Evolutionary conservation across 2,329 filamentous ascomycete genomes (phyloP), one percentile per base, ranked within the genome.

Genomic region (Xylariaceae sp.): DNA sequence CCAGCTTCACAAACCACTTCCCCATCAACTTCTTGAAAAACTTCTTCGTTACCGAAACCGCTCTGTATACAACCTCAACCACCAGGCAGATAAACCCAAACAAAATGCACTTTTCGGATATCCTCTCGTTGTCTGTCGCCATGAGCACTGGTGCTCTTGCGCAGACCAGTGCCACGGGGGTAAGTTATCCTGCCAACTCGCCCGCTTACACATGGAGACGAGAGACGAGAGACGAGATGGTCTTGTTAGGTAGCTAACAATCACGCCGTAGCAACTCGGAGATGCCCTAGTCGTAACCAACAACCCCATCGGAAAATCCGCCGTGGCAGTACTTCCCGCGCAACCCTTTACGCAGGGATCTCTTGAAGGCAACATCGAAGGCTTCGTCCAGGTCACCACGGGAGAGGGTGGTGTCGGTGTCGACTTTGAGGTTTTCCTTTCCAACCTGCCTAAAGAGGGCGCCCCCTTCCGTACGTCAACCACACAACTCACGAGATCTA

Each of bases 381-480:
- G 83, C 12, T 74, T 63, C 35, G 70, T 87, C 62, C 71, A 70
- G 11, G 79, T 75, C 41, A 70, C 69, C 39, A 71, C 76, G 41
- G 71, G 71, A 41, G 67, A 74, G 0, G 72, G 77, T 52, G 80
- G 80, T 49, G 71, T 75, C 29, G 84, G 84, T 43, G 77, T 86
- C 50, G 68, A 73, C 51, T 80, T 83, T 67, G 70, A 73, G 51
- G 75, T 84, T 60, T 70, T 74, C 34, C 79, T 87, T 64, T 76
- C 73, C 52, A 83, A 84, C 64, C 72, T 87, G 6, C 83, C 84
- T 51, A 72, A 74, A 8, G 71, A 74, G 54, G 76, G 76, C 43
- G 81, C 81, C 1, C 81, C 83, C 9, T 86, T 85, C 72, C 65
- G 83, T 86, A 73, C 64, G 80, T 19, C 19, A 19, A 19, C 19